These are phyloP conservation scores for Neurospora sp. DNA, from an alignment of 2,329 filamentous ascomycete species.

Conservation along the genomic window DNA sequence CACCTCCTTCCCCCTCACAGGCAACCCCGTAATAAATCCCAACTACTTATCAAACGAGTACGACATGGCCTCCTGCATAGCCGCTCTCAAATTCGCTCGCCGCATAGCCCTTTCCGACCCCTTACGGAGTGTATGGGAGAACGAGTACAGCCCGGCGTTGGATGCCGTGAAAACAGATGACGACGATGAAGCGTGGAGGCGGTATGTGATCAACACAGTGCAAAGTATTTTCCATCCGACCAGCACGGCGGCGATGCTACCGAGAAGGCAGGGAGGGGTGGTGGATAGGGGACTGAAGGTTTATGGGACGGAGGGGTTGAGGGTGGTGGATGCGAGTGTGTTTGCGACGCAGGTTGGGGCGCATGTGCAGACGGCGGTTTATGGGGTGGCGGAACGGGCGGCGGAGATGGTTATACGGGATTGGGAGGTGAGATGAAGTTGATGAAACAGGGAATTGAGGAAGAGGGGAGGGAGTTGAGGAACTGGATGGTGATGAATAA, in stretches of 20 bases:
- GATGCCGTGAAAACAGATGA: slow-evolving; percentile 10
- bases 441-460: background rate
- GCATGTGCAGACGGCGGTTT: slow-evolving; percentile 13
- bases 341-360: slow-evolving; percentile 8
- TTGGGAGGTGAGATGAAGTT: too few relatives aligned
- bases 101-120: slow-evolving; percentile 23
- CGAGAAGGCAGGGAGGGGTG: slow-evolving; percentile 9
- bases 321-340: slow-evolving; percentile 6
- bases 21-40: slow-evolving; percentile 24
- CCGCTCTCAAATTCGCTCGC: slow-evolving; percentile 21
- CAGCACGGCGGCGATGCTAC: slow-evolving; percentile 13
- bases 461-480: background rate
- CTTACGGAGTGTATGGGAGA: slow-evolving; percentile 21
- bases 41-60: slow-evolving; percentile 22
- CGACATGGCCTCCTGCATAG: slow-evolving; percentile 18
- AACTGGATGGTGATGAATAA: background rate
- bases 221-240: slow-evolving; percentile 10
- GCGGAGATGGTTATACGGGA: slow-evolving; percentile 3
- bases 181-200: slow-evolving; percentile 1
- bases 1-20: slow-evolving; percentile 19
- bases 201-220: slow-evolving; percentile 6
- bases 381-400: slow-evolving; percentile 13
- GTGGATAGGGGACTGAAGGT: slow-evolving; percentile 9
- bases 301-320: slow-evolving; percentile 9
- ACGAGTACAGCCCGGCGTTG: slow-evolving; percentile 26